Base-by-base conservation (phyloP, 2,329 filamentous ascomycete genomes). In the Cladobotryum protrusum region DNA sequence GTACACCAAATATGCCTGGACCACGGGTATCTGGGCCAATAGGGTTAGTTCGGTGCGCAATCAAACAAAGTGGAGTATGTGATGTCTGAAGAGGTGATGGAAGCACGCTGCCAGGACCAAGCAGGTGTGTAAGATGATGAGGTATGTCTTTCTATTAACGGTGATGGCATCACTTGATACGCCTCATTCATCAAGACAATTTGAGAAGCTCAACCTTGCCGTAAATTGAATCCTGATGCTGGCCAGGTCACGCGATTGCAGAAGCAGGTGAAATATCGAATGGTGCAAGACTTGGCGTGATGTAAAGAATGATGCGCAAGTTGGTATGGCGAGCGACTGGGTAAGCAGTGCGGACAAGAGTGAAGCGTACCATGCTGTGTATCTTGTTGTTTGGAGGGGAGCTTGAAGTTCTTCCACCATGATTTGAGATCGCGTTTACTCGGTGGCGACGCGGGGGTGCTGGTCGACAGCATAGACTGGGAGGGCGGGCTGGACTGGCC, bases 371-470 rank as follows among this genome's bases (percentile, higher is more conserved):
- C 45, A 78, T 83, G 80, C 79, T 62, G 75, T 70, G 71, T 60
- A 57, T 83, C 79, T 49, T 80, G 75, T 52, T 76, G 74, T 61
- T 76, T 81, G 35, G 75, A 70, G 42, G 78, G 74, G 48, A 87
- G 80, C 72, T 93, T 93, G 73, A 99, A 97, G 61, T 85, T 84
- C 71, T 90, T 96, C 93, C 93, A 97, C 93, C 93, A 99, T 53
- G 88, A 95, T 60, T 90, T 87, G 59, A 97, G 76, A 67, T 96
- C 90, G 66, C 89, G 83, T 73, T 87, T 95, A 57, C 83, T 89
- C 29, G 89, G 89, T 49, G 87, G 88, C 39, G 88, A 89, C 66
- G 77, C 65, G 66, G 76, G 62, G 69, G 71, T 68, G 64, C 67
- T 61, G 47, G 59, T 57, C 17, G 60, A 57, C 43, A 59, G 54